Conservation (phyloP, 345 rosid species). For the Euclidium syriacum region DNA sequence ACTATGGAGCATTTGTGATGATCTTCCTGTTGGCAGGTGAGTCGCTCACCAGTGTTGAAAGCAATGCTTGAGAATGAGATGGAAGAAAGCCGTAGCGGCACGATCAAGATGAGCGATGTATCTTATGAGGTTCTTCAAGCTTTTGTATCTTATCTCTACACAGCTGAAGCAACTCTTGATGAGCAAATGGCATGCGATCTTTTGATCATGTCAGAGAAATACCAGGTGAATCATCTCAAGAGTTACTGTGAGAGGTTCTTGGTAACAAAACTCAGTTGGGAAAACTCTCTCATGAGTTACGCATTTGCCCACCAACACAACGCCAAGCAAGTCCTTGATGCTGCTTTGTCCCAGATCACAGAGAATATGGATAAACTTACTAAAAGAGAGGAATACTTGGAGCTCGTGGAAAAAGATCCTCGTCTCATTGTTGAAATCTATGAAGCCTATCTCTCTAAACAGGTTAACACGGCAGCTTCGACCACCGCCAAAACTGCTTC, state of each 20-base stretch:
- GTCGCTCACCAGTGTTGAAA: conserved; percentile 77
- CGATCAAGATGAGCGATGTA: conserved; percentile 64
- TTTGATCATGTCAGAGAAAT: conserved; percentile 74
- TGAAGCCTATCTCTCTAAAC: conserved; percentile 64
- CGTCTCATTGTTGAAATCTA: conserved; percentile 71
- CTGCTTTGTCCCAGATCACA: conserved; percentile 55
- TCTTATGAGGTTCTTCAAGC: conserved; percentile 61
- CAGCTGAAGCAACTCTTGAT: conserved; percentile 76
- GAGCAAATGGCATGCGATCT: conserved; percentile 83
- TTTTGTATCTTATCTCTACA: conserved; percentile 62
- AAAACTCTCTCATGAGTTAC: conserved; percentile 66
- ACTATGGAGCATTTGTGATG: no score
- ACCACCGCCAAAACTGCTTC: conserved; percentile 14
- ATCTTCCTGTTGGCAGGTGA: no score
- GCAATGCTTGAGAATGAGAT: conserved; percentile 89
- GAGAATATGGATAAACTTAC: conserved; percentile 83
- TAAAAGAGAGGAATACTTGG: conserved; percentile 55
- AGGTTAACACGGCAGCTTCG: conserved; percentile 60
- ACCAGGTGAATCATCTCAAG: conserved; percentile 78
- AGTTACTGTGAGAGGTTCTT: conserved; percentile 65
- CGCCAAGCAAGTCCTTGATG: conserved; percentile 60
- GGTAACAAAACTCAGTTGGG: conserved; percentile 67
- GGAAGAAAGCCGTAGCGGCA: conserved; percentile 82
- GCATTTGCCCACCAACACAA: conserved; percentile 86
- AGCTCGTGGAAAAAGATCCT: conserved; percentile 76